Base-by-base conservation (phyloP, 768 basidiomycete species). In the Gymnopilus dilepis region DNA sequence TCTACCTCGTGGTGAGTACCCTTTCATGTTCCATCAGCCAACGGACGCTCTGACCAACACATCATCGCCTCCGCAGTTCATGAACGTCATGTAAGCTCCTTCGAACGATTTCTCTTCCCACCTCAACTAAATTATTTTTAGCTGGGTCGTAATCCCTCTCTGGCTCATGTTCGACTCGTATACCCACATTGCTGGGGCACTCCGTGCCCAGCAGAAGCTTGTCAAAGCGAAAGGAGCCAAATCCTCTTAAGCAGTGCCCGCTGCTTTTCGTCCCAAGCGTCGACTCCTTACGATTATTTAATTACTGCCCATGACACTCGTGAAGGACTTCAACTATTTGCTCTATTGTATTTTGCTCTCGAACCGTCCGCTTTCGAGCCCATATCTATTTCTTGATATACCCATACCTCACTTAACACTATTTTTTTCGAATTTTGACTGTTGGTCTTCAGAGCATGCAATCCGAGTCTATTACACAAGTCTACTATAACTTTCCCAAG, bases 101-200 rank as follows among this genome's bases (percentile, higher is more conserved):
- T 30, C 34, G 56, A 22, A 22, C 12, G 7, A 22, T 33, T 50
- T 53, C 5, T 24, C 13, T 12, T 34, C 43, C 6, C 33, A 21
- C 42, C 33, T 26, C 6, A 8, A 47, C 45, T 50, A 52, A 58
- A 55, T 22, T 24, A 31, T 56, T 9, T 50, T 41, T 67, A 94
- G 92, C 58, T 95, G 93, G 93, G 92, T 95, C 28, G 68, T 85
- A 48, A 80, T 94, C 64, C 93, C 93, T 2, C 56, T 93, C 21
- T 84, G 83, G 78, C 79, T 95, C 60, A 89, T 95, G 89, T 77
- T 78, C 65, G 88, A 94, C 69, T 92, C 93, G 0, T 95, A 92
- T 63, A 76, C 76, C 3, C 83, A 88, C 61, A 91, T 95, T 58
- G 82, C 89, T 15, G 73, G 77, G 40, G 78, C 88, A 8, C 77